phyloP scores from a whole-genome alignment of 345 rosid genomes.

The Acer saccharum region DNA sequence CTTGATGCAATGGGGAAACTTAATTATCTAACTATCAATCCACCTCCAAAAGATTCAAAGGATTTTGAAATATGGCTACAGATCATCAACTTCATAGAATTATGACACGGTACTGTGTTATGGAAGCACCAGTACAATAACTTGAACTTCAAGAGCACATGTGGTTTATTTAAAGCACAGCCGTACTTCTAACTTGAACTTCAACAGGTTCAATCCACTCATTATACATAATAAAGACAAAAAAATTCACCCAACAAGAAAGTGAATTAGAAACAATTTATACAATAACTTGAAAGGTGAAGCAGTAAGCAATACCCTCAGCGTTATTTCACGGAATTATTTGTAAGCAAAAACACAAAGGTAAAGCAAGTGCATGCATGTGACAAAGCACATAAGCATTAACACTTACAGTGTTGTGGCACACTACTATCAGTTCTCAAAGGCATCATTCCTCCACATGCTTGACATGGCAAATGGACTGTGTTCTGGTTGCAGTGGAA shows the following conservation, averaged over 20 bases:
- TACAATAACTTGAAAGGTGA: conserved; percentile 1
- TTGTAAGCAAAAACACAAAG: background rate
- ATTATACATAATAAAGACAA: background rate
- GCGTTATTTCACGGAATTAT: background rate
- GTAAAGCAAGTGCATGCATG: background rate
- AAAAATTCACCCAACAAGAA: background rate
- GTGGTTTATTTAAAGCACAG: background rate
- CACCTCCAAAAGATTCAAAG: too few species aligned
- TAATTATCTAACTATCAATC: too few species aligned
- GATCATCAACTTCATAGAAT: too few species aligned
- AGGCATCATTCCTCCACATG: conserved; percentile 91
- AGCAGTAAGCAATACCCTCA: background rate
- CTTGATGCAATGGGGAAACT: too few species aligned
- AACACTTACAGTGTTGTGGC: conserved; percentile 82
- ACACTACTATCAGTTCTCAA: conserved; percentile 54
- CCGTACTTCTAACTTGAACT: background rate
- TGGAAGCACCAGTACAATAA: too few species aligned
- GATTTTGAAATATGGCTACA: too few species aligned
- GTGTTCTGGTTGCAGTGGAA: conserved; percentile 65
- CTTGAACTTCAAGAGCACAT: background rate
- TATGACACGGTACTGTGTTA: too few species aligned
- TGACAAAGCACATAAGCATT: background rate
- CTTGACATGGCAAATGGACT: conserved; percentile 77
- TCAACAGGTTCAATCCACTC: conserved; percentile 1
- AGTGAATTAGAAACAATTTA: background rate